Base-by-base conservation (phyloP, 352 stramenopile species). In the Pythium plurisporium region DNA sequence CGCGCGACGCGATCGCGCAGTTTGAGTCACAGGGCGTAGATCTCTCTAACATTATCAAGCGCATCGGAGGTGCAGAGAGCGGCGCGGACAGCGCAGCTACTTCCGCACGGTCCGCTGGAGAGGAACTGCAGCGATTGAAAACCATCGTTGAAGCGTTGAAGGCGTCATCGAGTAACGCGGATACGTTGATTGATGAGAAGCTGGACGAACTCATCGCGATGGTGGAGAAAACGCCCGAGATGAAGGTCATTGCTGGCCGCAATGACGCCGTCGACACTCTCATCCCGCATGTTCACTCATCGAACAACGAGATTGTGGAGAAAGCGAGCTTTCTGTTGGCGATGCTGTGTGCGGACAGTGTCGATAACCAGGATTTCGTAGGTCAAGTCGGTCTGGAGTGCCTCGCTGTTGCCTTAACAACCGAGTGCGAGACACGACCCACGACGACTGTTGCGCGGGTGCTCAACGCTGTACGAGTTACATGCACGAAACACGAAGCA, bases 1-100 rank as follows among this genome's bases (percentile, higher is more conserved):
- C 90, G 49, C 57, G 50, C 8, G 88, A 96, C 36, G 83, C 88
- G 1, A 67, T 96, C 29, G 63, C 82, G 59, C 88, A 96, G 69
- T 96, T 96, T 45, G 69, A 84, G 56, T 90, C 82, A 31, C 84
- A 96, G 61, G 83, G 82, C 45, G 86, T 96, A 36, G 86, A 96
- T 61, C 65, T 96, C 23, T 89, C 76, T 42, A 91, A 88, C 55
- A 82, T 92, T 55, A 86, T 92, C 48, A 94, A 91, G 66, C 65
- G 36, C 41, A 45, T 64, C 19, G 50, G 42, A 2, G 19, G 17
- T 2, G 31, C n/a, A n/a, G n/a, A n/a, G n/a, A n/a, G n/a, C n/a
- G n/a, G n/a, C n/a, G n/a, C n/a, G n/a, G n/a, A n/a, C n/a, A n/a
- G n/a, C n/a, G n/a, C n/a, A n/a, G n/a, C n/a, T n/a, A n/a, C n/a